Conservation (phyloP, 2,329 filamentous ascomycete genomes). For the Davidsoniella eucalypti region DNA sequence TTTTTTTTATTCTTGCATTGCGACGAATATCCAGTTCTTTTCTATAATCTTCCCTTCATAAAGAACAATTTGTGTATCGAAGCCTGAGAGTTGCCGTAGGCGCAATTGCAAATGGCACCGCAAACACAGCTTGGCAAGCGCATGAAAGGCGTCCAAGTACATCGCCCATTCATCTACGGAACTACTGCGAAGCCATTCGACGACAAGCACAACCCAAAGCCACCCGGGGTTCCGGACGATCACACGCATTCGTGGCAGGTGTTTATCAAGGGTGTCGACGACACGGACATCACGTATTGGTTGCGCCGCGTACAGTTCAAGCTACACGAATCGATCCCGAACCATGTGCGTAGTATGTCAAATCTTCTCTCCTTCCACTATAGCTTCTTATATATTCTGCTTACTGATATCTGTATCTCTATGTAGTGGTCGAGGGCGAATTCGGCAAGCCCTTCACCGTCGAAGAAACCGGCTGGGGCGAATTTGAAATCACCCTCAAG, state of each 20-base stretch:
- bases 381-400: neutral
- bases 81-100: neutral
- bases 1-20: neutral
- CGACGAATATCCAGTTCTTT: neutral
- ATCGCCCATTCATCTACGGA: conserved; percentile 55
- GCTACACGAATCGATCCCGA: conserved; percentile 89
- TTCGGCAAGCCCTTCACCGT: conserved; percentile 59
- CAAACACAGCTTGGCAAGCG: conserved; percentile 42
- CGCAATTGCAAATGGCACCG: conserved; percentile 34
- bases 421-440: conserved; percentile 52
- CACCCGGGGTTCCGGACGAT: conserved; percentile 61
- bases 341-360: conserved; percentile 55
- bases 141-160: conserved; percentile 48
- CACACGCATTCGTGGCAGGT: conserved; percentile 96
- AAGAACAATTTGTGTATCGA: neutral
- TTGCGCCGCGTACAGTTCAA: conserved; percentile 96
- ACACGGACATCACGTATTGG: conserved; percentile 88
- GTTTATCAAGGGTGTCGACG: conserved; percentile 79
- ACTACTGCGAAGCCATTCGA: conserved; percentile 67
- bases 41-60: neutral
- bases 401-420: neutral
- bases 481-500: conserved; percentile 92
- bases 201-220: conserved; percentile 60
- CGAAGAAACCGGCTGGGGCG: conserved; percentile 89
- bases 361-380: neutral